A percentile compares a stretch with the other conserved stretches of the same genome.
Conservation (phyloP, 106 monocot species). For the Allium cepa region DNA sequence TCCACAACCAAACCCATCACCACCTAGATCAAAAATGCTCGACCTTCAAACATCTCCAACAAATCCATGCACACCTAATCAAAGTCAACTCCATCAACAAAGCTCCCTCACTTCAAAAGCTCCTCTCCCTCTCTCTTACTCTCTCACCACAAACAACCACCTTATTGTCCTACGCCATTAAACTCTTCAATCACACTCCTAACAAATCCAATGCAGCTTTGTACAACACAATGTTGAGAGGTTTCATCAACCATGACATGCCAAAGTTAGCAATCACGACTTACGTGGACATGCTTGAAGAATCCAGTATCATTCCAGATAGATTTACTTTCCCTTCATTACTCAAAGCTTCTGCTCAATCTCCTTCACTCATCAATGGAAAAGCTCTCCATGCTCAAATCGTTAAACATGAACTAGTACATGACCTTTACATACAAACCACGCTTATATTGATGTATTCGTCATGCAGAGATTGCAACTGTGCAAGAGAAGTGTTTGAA, state of each 20-base stretch:
- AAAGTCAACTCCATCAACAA: conserved; percentile 15
- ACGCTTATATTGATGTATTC: conserved; percentile 41
- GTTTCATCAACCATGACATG: neutral
- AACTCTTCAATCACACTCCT: conserved; percentile 12
- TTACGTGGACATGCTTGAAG: conserved; percentile 13
- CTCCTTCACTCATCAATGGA: conserved; percentile 15
- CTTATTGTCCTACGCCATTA: conserved; percentile 3
- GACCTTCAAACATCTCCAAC: conserved; percentile 18
- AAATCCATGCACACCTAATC: conserved; percentile 19
- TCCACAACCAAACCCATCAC: conserved; percentile 1
- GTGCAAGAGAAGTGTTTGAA: conserved; percentile 27
- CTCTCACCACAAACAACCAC: conserved; percentile 7
- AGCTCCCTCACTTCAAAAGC: neutral
- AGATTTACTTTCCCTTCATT: conserved; percentile 60
- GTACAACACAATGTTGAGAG: conserved; percentile 15
- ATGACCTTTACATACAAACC: conserved; percentile 46
- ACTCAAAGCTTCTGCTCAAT: conserved; percentile 46
- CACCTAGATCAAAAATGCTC: conserved; percentile 2
- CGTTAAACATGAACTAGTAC: conserved; percentile 13
- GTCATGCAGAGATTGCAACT: conserved; percentile 12
- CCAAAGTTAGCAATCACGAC: conserved; percentile 5
- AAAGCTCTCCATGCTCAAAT: conserved; percentile 25
- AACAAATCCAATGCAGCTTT: conserved; percentile 4
- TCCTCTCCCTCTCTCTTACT: conserved; percentile 14
- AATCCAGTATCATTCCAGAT: conserved; percentile 20